Evolutionary conservation across 2,329 filamentous ascomycete species (phyloP).

Genomic region (Penicillium glabrum): DNA sequence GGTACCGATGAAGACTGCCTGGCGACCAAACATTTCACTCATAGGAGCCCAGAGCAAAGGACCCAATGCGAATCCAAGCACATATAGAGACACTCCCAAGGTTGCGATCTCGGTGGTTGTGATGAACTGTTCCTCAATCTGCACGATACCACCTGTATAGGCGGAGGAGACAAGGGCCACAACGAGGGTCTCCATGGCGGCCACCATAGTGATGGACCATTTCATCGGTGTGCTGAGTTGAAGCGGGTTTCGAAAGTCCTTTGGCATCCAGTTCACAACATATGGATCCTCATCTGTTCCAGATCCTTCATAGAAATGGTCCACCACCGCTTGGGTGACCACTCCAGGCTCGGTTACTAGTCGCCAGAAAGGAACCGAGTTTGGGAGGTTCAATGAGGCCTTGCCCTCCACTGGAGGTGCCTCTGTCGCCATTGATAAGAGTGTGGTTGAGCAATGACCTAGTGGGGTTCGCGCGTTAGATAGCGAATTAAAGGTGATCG

Average conservation of each 20-base stretch:
- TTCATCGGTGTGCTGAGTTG: slow-evolving; percentile 35
- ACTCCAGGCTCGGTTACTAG: slow-evolving; percentile 32
- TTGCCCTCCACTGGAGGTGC: slow-evolving; percentile 6
- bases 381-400: slow-evolving; percentile 9
- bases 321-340: slow-evolving; percentile 36
- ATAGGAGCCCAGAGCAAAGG: slow-evolving; percentile 47
- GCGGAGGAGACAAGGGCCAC: slow-evolving; percentile 46
- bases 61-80: slow-evolving; percentile 48
- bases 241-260: slow-evolving; percentile 46
- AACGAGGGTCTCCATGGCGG: slow-evolving; percentile 42
- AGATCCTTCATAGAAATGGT: slow-evolving; percentile 35
- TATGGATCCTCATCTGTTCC: slow-evolving; percentile 46
- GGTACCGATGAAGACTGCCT: slow-evolving; percentile 34
- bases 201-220: slow-evolving; percentile 41
- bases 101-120: slow-evolving; percentile 39
- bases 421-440: slow-evolving; percentile 10
- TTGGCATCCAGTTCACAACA: slow-evolving; percentile 44
- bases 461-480: not conserved
- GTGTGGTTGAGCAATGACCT: not conserved
- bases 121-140: slow-evolving; percentile 38
- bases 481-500: not conserved
- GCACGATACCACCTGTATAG: slow-evolving; percentile 40
- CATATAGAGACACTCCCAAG: slow-evolving; percentile 47
- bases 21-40: slow-evolving; percentile 40
- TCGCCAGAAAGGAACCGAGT: slow-evolving; percentile 36